phyloP scores from a whole-genome alignment of 75 land plant genomes.

The Sequoia sempervirens region DNA sequence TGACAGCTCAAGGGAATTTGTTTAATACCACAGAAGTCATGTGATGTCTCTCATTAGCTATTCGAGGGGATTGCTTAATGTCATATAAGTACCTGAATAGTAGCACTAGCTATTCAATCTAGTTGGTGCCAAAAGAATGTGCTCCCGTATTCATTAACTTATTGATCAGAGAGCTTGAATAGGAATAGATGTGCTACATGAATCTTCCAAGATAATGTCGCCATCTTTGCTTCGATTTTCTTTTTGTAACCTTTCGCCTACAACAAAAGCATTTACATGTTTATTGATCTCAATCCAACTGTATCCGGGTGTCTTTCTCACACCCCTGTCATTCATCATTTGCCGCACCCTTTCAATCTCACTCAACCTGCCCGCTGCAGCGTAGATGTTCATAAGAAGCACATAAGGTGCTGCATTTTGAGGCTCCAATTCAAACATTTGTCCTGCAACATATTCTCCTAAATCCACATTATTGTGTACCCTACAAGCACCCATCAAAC shows the following conservation, averaged over 20 bases:
- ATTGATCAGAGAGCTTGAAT: neutral
- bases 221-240: neutral
- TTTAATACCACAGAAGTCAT: neutral
- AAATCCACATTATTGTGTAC: constrained; percentile 32
- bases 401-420: constrained; percentile 40
- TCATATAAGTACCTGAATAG: neutral
- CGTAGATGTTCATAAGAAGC: constrained; percentile 39
- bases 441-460: constrained; percentile 35
- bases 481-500: constrained; percentile 42
- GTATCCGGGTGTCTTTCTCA: constrained; percentile 24
- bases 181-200: neutral
- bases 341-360: constrained; percentile 16
- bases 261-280: neutral
- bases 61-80: neutral
- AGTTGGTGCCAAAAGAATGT: neutral
- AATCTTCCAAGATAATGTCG: neutral
- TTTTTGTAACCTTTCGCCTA: neutral
- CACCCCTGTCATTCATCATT: constrained; percentile 36
- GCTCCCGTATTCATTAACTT: neutral
- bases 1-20: neutral
- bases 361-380: constrained; percentile 21
- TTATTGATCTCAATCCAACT: constrained; percentile 29
- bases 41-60: neutral
- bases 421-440: constrained; percentile 34
- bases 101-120: neutral